Conservation (phyloP, 1,284 basidiomycete genomes). For the Marasmius oreades region DNA sequence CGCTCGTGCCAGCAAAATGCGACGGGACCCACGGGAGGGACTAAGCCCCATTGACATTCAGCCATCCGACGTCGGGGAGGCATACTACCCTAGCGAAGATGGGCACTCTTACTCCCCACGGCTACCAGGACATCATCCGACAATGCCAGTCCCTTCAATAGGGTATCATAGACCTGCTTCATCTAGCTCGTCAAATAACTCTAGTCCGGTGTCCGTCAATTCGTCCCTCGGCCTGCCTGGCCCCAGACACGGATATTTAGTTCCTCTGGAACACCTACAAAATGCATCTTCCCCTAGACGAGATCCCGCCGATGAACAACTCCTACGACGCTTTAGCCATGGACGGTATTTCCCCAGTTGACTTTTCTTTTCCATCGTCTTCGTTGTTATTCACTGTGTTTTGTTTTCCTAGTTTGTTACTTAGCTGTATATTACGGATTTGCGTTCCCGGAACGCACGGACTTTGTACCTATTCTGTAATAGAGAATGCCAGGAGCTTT, state of each 20-base stretch:
- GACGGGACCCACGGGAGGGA: slow-evolving; percentile 44
- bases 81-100: not conserved
- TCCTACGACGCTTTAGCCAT: slow-evolving; percentile 47
- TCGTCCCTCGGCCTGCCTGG: slow-evolving; percentile 25
- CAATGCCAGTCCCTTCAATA: not conserved
- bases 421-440: slow-evolving; percentile 1
- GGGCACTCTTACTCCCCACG: not conserved
- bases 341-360: slow-evolving; percentile 11
- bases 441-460: not conserved
- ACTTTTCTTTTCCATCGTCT: not conserved
- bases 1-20: slow-evolving; percentile 63
- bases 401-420: not conserved
- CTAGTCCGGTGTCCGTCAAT: slow-evolving; percentile 21
- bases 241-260: slow-evolving; percentile 32
- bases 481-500: no score
- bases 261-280: slow-evolving; percentile 59
- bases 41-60: not conserved
- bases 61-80: slow-evolving; percentile 2
- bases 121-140: not conserved
- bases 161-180: not conserved
- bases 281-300: slow-evolving; percentile 44
- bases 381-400: not conserved
- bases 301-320: slow-evolving; percentile 55
- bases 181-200: slow-evolving; percentile 20
- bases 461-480: not conserved